A percentile compares a stretch with the other conserved stretches of the same genome.
phyloP scores from a whole-genome alignment of 2,329 filamentous ascomycete species.

The Cladophialophora immunda region DNA sequence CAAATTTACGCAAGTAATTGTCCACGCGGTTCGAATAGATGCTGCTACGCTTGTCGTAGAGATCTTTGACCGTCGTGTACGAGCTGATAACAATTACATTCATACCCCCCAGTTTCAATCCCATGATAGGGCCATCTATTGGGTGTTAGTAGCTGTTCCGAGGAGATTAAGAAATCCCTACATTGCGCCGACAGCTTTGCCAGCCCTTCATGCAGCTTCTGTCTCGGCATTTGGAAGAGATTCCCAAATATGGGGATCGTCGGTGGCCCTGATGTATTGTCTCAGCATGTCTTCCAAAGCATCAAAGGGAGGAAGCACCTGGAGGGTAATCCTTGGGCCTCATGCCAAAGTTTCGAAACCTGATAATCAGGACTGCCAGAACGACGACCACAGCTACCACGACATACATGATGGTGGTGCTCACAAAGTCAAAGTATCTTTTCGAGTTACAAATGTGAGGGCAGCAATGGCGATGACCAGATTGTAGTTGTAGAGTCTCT shows the following conservation, averaged over 20 bases:
- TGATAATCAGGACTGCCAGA: constrained; percentile 6
- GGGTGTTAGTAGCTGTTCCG: constrained; percentile 1
- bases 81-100: constrained; percentile 10
- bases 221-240: constrained; percentile 10
- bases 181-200: constrained; percentile 11
- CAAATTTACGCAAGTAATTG: constrained; percentile 15
- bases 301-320: constrained; percentile 7
- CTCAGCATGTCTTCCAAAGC: constrained; percentile 6
- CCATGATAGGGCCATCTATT: constrained; percentile 17
- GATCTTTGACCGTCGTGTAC: constrained; percentile 16
- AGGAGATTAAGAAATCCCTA: constrained; percentile 14
- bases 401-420: constrained; percentile 10
- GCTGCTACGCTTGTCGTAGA: constrained; percentile 10
- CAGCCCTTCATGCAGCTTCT: constrained; percentile 7
- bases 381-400: constrained; percentile 8
- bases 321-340: constrained; percentile 21
- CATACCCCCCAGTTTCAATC: constrained; percentile 5
- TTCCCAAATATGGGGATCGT: constrained; percentile 12
- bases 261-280: not conserved
- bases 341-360: constrained; percentile 16
- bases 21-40: constrained; percentile 13
- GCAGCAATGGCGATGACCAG: constrained; percentile 1
- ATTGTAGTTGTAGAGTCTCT: constrained; percentile 7
- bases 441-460: constrained; percentile 5
- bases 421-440: not conserved